Base-by-base conservation (phyloP, 495 filamentous ascomycete species). In the Chlorociboria aeruginascens region DNA sequence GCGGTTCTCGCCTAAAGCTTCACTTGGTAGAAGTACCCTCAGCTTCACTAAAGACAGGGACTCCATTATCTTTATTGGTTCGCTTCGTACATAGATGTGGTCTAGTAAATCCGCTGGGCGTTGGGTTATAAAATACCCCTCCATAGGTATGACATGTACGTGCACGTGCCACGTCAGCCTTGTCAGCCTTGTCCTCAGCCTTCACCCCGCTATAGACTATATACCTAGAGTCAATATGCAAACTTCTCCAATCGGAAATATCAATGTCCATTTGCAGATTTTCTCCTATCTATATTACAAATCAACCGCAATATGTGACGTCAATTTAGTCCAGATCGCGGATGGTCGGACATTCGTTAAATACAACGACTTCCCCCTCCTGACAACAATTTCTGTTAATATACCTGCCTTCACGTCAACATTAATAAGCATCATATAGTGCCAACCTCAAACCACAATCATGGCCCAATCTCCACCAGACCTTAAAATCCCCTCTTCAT, bases 401-500 rank as follows among this genome's bases (percentile, higher is more conserved):
- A 9, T 43, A 28, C 31, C 3, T 28, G n/a, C n/a, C n/a, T n/a
- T n/a, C n/a, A 31, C 13, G 2, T 11, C 12, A 28, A 2, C 17
- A 36, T 11, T 6, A 11, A 25, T 25, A 25, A 25, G 20, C 4
- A 25, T 17, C 30, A 13, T 32, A 45, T 31, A 33, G 1, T 7
- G 28, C 32, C 32, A 34, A 7, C 20, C 17, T n/a, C 43, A 35
- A 7, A 25, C 39, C 13, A 11, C 34, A 49, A 36, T 32, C 36
- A 51, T 55, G 48, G 48, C 53, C n/a, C 53, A 40, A 51, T 4
- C 53, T 9, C 42, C 47, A 32, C 66, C 66, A 3, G 52, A 70
- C 13, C 63, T 74, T 30, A 60, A 66, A 32, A 73, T 78, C 41
- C 73, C 73, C 1, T 17, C 55, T 1, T 78, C 72, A 2, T 33